Percentiles rank a stretch among this genome's conserved stretches.
These are phyloP conservation scores for Leccinum subtestaceum DNA, from an alignment of 768 basidiomycete genomes.

Conservation along the genomic window DNA sequence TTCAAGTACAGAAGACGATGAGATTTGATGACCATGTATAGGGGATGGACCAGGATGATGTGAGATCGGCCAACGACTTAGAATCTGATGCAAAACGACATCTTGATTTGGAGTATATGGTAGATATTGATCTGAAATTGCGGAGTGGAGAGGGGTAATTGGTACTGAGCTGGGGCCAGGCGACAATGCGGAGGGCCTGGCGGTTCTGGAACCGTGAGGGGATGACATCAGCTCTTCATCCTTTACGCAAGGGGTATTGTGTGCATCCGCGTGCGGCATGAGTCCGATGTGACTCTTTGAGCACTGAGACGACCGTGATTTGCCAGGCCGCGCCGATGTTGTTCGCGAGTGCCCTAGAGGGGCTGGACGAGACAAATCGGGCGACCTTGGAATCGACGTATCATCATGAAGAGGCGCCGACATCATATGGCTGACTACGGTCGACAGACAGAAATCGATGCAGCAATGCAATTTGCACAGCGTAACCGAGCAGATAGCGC, in stretches of 20 bases:
- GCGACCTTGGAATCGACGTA: slow-evolving; percentile 26
- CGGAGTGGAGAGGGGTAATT: slow-evolving; percentile 30
- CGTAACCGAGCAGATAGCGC: slow-evolving; percentile 19
- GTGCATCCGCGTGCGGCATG: slow-evolving; percentile 21
- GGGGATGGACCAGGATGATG: slow-evolving; percentile 37
- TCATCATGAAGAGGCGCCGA: slow-evolving; percentile 5
- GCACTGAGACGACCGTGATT: slow-evolving; percentile 21
- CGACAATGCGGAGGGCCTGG: slow-evolving; percentile 54
- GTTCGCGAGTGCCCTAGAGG: slow-evolving; percentile 29
- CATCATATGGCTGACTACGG: slow-evolving; percentile 24
- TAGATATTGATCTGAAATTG: slow-evolving; percentile 50
- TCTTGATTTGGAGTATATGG: slow-evolving; percentile 39
- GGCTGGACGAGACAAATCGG: slow-evolving; percentile 35
- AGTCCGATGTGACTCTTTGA: slow-evolving; percentile 23
- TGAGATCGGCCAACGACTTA: slow-evolving; percentile 49
- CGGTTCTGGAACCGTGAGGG: slow-evolving; percentile 48
- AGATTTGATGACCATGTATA: slow-evolving; percentile 39
- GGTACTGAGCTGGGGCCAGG: slow-evolving; percentile 31
- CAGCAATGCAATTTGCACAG: slow-evolving; percentile 15
- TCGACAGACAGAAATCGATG: slow-evolving; percentile 31
- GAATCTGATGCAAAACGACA: slow-evolving; percentile 40
- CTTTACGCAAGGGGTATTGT: slow-evolving; percentile 28
- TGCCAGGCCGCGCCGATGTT: slow-evolving; percentile 26
- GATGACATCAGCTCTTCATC: slow-evolving; percentile 44
- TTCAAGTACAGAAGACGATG: slow-evolving; percentile 42